phyloP scores from a whole-genome alignment of 192 early-diverging fungal genomes.

The Entomortierella lignicola region DNA sequence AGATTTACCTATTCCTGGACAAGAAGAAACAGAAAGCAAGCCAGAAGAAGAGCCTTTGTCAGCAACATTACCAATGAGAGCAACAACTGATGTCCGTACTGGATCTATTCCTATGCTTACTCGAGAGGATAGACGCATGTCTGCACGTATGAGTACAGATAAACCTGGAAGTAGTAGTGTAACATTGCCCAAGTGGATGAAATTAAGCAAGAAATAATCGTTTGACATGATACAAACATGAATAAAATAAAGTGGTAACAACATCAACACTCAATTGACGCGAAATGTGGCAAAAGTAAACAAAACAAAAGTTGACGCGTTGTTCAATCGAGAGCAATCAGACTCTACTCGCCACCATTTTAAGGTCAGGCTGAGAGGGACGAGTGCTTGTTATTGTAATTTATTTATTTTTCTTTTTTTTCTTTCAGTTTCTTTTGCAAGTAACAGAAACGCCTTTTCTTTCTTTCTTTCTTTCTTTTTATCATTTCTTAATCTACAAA shows the following conservation, averaged over 20 bases:
- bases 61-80: background rate
- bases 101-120: slow-evolving; percentile 28
- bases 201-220: slow-evolving; percentile 43
- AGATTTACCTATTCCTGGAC: slow-evolving; percentile 39
- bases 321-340: too few relatives aligned
- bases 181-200: slow-evolving; percentile 51
- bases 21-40: background rate
- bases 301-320: background rate
- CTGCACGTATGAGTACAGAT: slow-evolving; percentile 40
- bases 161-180: slow-evolving; percentile 34
- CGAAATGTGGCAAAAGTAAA: background rate
- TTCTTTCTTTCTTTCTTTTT: background rate
- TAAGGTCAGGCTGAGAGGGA: too few relatives aligned
- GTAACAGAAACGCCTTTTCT: background rate
- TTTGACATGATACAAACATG: background rate
- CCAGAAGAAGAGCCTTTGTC: background rate
- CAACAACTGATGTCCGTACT: slow-evolving; percentile 1
- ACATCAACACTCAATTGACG: background rate
- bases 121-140: slow-evolving; percentile 37
- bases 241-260: background rate
- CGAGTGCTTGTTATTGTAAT: too few relatives aligned
- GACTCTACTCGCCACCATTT: slow-evolving; percentile 17
- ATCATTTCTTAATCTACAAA: background rate
- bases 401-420: slow-evolving; percentile 13
- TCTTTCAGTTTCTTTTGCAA: background rate